These are phyloP conservation scores for Aspergillus egyptiacus DNA, from an alignment of 495 filamentous ascomycete genomes.

Conservation along the genomic window DNA sequence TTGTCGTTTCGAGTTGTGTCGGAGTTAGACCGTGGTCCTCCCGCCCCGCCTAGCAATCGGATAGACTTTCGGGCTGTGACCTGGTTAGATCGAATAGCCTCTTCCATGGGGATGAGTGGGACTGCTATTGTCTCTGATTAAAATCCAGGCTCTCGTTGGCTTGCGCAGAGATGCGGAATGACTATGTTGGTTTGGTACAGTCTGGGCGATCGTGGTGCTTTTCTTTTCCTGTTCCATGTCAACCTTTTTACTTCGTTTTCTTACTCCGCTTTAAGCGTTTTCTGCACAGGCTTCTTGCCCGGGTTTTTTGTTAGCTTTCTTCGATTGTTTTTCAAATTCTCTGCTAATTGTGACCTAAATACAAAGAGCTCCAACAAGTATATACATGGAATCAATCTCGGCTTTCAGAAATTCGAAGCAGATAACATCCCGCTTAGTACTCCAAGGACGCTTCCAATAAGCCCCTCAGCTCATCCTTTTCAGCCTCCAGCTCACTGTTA, in stretches of 20 bases:
- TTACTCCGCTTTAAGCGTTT: not conserved
- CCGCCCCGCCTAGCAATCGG: not conserved
- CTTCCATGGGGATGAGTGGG: constrained; percentile 17
- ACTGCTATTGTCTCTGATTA: not conserved
- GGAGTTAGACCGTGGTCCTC: constrained; percentile 5
- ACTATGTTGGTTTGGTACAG: not conserved
- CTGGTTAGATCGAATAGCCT: constrained; percentile 36
- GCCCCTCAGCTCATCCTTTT: constrained; percentile 58
- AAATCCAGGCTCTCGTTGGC: not conserved
- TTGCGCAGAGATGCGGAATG: not conserved
- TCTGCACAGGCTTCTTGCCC: not conserved
- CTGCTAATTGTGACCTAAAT: not conserved
- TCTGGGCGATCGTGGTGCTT: not conserved
- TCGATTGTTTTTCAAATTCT: not conserved
- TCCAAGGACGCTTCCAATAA: constrained; percentile 63
- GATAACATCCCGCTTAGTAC: constrained; percentile 38
- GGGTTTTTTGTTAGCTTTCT: not conserved
- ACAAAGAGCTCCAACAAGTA: not conserved
- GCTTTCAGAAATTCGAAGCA: no score
- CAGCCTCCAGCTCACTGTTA: constrained; percentile 54
- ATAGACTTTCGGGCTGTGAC: constrained; percentile 21
- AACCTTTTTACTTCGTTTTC: not conserved
- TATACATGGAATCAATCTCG: not conserved
- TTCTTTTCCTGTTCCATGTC: not conserved
- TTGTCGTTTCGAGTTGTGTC: constrained; percentile 10